Conservation (phyloP, 805 yeast genomes). For the Teunomyces stri region DNA sequence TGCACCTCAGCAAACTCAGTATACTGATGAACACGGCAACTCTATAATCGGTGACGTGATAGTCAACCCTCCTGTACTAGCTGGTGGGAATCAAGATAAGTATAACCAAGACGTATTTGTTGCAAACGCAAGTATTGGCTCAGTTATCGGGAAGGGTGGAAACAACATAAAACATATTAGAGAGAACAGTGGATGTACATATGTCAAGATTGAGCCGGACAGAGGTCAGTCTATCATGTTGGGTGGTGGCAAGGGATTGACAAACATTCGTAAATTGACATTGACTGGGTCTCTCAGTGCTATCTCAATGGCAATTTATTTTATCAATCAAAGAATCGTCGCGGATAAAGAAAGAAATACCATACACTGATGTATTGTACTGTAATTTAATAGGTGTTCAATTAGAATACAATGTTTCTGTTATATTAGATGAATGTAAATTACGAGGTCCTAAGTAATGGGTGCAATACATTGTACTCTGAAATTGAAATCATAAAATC, state of each 20-base stretch:
- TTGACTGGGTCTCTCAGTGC: conserved; percentile 66
- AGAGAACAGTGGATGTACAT: conserved; percentile 66
- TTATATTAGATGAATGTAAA: conserved; percentile 1
- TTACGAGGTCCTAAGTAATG: neutral
- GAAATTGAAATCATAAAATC: conserved; percentile 1
- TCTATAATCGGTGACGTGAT: conserved; percentile 44
- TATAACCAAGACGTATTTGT: conserved; percentile 69
- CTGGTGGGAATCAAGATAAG: conserved; percentile 43
- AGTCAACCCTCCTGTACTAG: conserved; percentile 36
- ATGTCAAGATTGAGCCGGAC: conserved; percentile 68
- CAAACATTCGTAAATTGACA: conserved; percentile 55
- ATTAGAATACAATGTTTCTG: neutral
- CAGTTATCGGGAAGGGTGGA: conserved; percentile 85
- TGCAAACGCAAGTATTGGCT: conserved; percentile 76
- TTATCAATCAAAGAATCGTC: conserved; percentile 71
- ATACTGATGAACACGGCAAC: conserved; percentile 45
- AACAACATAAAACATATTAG: conserved; percentile 76
- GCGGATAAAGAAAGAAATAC: conserved; percentile 56
- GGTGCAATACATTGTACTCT: neutral
- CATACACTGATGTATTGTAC: conserved; percentile 4
- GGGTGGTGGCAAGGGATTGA: conserved; percentile 43
- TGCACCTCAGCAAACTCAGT: conserved; percentile 24
- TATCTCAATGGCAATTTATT: conserved; percentile 67
- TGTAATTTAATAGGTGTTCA: conserved; percentile 1
- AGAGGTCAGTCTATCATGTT: conserved; percentile 48